Evolutionary conservation across 2,329 filamentous ascomycete species (phyloP), one percentile per base, ranked within the genome.

Genomic region (Colletotrichum sp.): DNA sequence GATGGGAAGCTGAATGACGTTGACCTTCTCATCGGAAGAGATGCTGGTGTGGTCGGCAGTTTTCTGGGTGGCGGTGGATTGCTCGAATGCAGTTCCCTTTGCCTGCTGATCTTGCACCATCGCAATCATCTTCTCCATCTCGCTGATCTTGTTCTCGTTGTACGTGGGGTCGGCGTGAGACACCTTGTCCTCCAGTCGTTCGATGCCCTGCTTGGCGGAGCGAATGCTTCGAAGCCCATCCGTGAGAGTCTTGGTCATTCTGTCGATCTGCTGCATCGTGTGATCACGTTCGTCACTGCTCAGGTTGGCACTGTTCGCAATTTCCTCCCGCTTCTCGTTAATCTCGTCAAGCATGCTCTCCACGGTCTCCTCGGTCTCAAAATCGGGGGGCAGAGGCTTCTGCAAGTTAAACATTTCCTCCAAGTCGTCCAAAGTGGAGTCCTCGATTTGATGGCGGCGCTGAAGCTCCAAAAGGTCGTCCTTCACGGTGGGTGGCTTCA

Each of bases 381-480:
- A 66, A 9, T 77, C 73, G 15, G 68, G 56, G n/a, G 66, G 36
- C 7, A 73, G 75, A 34, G 75, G 61, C 7, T 48, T 66, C 10
- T 75, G 56, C 4, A 69, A 18, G 21, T 70, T 76, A 15, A 91
- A 79, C 52, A 91, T 83, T 32, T 89, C 87, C 72, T 89, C 89
- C 34, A 92, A 83, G 76, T 92, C 89, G 64, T 92, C 90, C n/a
- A 91, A 81, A 1, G 90, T 92, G 2, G 89, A 91, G 78, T 92
- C 91, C 21, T 92, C 90, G 30, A 91, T 88, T 69, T 91, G 86
- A 78, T 91, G 87, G 60, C 83, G 83, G 18, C 85, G 85, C 76
- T 90, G 86, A 61, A 92, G 88, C 66, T 89, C 87, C 32, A 87
- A 83, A 32, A 92, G 82, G 77, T 92, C 91, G 72, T 91, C 90